phyloP scores from a whole-genome alignment of 768 basidiomycete genomes.

The Hortiboletus campestris region DNA sequence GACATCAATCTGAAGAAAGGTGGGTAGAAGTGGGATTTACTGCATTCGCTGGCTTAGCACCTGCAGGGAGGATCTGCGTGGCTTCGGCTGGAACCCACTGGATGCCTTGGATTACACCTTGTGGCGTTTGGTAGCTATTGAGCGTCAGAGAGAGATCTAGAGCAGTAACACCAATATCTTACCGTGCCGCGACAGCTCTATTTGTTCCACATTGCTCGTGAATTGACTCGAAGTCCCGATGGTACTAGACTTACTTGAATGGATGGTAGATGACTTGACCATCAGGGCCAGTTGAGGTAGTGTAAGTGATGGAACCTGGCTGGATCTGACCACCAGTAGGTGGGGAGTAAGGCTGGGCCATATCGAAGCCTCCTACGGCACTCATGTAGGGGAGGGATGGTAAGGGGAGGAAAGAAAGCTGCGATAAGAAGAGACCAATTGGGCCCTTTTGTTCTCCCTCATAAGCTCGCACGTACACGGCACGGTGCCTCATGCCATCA shows the following conservation, averaged over 20 bases:
- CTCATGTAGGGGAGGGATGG: slow-evolving; percentile 20
- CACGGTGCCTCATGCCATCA: slow-evolving; percentile 28
- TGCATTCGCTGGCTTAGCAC: slow-evolving; percentile 56
- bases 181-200: slow-evolving; percentile 78
- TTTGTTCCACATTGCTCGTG: slow-evolving; percentile 16
- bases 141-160: slow-evolving; percentile 7
- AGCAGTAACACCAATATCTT: slow-evolving; percentile 15
- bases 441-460: slow-evolving; percentile 23
- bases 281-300: slow-evolving; percentile 60
- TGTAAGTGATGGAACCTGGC: slow-evolving; percentile 72
- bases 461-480: slow-evolving; percentile 15
- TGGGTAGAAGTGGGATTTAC: slow-evolving; percentile 36
- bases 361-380: slow-evolving; percentile 23
- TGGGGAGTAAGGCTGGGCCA: slow-evolving; percentile 32
- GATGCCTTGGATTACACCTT: slow-evolving; percentile 64
- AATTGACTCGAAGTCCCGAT: slow-evolving; percentile 5
- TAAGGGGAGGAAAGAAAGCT: slow-evolving; percentile 14
- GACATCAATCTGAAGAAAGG: slow-evolving; percentile 2
- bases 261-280: slow-evolving; percentile 66
- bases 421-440: neutral
- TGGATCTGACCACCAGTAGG: slow-evolving; percentile 44
- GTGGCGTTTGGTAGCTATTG: slow-evolving; percentile 67
- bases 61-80: slow-evolving; percentile 56
- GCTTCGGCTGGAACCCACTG: slow-evolving; percentile 70
- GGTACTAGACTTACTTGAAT: slow-evolving; percentile 56